Percentiles rank a stretch among this genome's conserved stretches.
Evolutionary conservation across 345 rosid genomes (phyloP).

Genomic region (Gossypium australe): DNA sequence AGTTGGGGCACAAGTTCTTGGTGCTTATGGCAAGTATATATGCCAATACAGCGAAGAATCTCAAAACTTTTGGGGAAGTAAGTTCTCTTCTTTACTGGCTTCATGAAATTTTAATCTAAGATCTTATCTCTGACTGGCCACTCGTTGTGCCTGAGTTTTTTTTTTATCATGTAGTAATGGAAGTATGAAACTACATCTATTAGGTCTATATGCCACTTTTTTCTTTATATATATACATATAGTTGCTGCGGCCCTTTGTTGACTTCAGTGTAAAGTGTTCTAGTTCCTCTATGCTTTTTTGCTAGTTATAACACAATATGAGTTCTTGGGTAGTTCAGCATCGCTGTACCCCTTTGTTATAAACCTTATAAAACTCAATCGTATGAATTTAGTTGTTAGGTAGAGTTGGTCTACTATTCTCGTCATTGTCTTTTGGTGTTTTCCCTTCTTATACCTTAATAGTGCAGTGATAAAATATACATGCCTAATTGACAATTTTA

Average conservation of each 20-base stretch:
- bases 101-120: not conserved
- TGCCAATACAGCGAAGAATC: slow-evolving; percentile 69
- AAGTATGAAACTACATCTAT: not conserved
- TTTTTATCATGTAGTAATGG: not conserved
- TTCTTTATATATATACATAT: no score
- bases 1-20: slow-evolving; percentile 91
- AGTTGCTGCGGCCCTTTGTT: not conserved
- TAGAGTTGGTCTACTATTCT: not conserved
- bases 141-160: no score
- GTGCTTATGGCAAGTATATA: slow-evolving; percentile 74
- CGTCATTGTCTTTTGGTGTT: slow-evolving; percentile 1
- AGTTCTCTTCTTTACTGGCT: slow-evolving; percentile 9
- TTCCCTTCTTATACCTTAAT: not conserved
- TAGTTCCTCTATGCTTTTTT: no score
- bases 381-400: not conserved
- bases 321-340: not conserved
- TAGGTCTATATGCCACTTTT: not conserved
- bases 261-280: not conserved
- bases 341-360: not conserved
- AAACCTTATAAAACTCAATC: not conserved
- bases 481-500: slow-evolving; percentile 11
- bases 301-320: not conserved
- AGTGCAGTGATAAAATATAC: not conserved
- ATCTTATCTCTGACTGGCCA: not conserved
- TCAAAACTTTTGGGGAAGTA: slow-evolving; percentile 90